phyloP scores from a whole-genome alignment of 257 asterid genomes.

The Penstemon eatonii region DNA sequence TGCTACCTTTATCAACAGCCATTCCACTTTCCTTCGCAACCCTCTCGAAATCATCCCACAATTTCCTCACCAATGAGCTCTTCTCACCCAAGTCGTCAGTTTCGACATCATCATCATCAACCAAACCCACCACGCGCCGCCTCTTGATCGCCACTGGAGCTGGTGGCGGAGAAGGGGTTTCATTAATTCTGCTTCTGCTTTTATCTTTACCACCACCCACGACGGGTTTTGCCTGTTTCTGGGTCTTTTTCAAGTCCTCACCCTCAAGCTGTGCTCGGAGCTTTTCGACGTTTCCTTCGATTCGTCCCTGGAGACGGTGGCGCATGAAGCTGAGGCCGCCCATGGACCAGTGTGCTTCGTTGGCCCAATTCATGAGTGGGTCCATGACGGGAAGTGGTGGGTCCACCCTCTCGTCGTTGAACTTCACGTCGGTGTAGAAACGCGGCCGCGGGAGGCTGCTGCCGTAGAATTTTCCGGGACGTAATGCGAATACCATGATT shows the following conservation, averaged over 20 bases:
- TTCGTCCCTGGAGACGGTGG: conserved; percentile 87
- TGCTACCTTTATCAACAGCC: neutral
- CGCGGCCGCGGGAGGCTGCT: conserved; percentile 89
- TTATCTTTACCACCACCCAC: too few species aligned
- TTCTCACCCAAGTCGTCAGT: conserved; percentile 31
- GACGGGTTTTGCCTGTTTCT: conserved; percentile 6
- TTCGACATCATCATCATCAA: conserved; percentile 49
- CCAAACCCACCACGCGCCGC: conserved; percentile 51
- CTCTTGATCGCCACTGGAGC: conserved; percentile 72
- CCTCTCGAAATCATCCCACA: conserved; percentile 71
- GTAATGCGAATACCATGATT: conserved; percentile 70
- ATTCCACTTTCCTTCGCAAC: conserved; percentile 57
- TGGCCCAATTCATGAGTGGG: conserved; percentile 75
- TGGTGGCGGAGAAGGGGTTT: conserved; percentile 60
- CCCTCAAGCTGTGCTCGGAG: conserved; percentile 63
- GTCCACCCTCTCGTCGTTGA: conserved; percentile 61
- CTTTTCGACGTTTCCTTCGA: conserved; percentile 73
- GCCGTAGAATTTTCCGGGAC: conserved; percentile 91
- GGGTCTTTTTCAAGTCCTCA: neutral
- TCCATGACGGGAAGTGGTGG: conserved; percentile 74
- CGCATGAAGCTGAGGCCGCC: conserved; percentile 79
- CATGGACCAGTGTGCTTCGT: conserved; percentile 97
- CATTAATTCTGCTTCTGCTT: neutral
- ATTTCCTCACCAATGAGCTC: conserved; percentile 36
- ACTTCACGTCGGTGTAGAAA: conserved; percentile 59